Conservation (phyloP, 2,329 filamentous ascomycete genomes). For the Paraphaeosphaeria sporulosa region DNA sequence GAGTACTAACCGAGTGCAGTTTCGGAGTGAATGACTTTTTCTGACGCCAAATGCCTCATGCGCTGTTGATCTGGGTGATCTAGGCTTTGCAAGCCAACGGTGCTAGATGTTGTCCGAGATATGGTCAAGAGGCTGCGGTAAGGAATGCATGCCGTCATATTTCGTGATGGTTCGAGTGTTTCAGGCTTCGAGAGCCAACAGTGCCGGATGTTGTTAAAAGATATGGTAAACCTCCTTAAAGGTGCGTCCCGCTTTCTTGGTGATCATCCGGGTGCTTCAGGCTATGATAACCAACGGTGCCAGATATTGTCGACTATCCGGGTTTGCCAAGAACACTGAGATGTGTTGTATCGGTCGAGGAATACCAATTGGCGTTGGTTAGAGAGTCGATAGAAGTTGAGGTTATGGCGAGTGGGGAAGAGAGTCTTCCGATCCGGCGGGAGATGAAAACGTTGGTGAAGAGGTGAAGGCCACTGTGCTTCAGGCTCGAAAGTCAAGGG, state of each 20-base stretch:
- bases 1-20: no score
- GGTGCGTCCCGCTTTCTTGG: background rate
- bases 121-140: background rate
- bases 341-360: background rate
- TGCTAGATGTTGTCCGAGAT: no score
- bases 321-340: background rate
- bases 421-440: no score
- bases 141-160: no score
- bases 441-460: background rate
- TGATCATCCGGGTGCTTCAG: background rate
- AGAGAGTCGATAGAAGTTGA: background rate
- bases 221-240: background rate
- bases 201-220: background rate
- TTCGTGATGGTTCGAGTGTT: background rate
- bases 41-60: no score
- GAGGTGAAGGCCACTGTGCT: background rate
- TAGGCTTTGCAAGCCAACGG: no score
- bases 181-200: background rate
- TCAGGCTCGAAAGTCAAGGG: background rate
- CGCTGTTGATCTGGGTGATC: no score
- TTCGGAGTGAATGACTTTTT: no score
- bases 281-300: background rate
- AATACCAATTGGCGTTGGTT: background rate
- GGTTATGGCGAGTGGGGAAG: background rate
- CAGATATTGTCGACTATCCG: background rate